phyloP scores from a whole-genome alignment of 2,329 filamentous ascomycete species.

The Fusarium buxicola region DNA sequence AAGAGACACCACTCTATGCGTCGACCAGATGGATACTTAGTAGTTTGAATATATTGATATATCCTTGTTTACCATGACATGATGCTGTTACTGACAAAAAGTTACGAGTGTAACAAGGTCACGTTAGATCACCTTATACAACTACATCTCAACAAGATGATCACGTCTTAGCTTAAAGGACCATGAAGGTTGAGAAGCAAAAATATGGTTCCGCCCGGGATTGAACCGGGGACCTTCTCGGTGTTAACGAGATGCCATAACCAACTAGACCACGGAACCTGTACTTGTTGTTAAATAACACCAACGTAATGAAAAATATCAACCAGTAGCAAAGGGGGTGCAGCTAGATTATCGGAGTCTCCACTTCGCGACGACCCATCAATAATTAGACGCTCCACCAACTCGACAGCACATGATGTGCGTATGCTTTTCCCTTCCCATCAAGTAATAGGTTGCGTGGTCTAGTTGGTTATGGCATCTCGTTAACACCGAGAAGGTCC shows the following conservation, averaged over 20 bases:
- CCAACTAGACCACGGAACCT: constrained; percentile 46
- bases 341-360: neutral
- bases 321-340: neutral
- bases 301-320: neutral
- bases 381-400: neutral
- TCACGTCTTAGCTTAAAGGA: neutral
- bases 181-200: neutral
- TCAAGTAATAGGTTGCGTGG: constrained; percentile 34
- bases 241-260: constrained; percentile 46
- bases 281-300: neutral
- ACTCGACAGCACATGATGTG: constrained; percentile 1
- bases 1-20: too few relatives aligned
- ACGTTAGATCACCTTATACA: too few relatives aligned
- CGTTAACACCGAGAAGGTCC: constrained; percentile 45
- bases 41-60: too few relatives aligned
- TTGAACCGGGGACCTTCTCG: constrained; percentile 47
- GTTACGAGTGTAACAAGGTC: neutral
- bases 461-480: constrained; percentile 44
- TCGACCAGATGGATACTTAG: too few relatives aligned
- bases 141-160: neutral
- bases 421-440: constrained; percentile 3
- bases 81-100: too few relatives aligned
- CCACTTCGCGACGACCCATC: neutral
- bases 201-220: constrained; percentile 43
- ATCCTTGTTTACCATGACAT: too few relatives aligned